Base-by-base conservation (phyloP, 2,329 filamentous ascomycete genomes). In the Dactylellina drechsleri region DNA sequence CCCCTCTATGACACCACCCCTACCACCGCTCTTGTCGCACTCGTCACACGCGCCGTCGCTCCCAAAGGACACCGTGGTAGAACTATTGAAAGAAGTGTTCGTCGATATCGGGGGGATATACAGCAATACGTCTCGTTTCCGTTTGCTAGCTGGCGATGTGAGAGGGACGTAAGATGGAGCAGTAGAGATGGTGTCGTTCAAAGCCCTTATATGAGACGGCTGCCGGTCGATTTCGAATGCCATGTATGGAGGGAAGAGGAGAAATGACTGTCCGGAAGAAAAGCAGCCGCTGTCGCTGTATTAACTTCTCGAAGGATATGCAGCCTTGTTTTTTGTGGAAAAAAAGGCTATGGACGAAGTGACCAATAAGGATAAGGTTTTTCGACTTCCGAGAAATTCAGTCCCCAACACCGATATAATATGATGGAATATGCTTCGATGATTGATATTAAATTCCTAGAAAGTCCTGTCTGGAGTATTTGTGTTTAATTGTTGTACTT, bases 71-170 rank as follows among this genome's bases (percentile, higher is more conserved):
- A 43, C 72, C 2, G 70, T 64, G 47, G 73, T 58, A 2, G 73
- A 66, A 43, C 68, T 77, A 31, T 72, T 74, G 23, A 76, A 66
- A 7, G 76, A 76, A 7, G 72, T 70, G 50, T 68, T 70, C 58
- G 64, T 41, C 43, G 72, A 66, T 57, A 71, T 20, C n/a, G 72
- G 72, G 16, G 72, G 52, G 16, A 76, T 66, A 36, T 71, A 71
- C 12, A 76, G 57, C 16, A 76, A 40, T 10, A 61, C 50, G 67
- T 77, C 77, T 49, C 78, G 66, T 60, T 79, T 79, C 15, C 78
- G 75, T 60, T 79, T 79, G 15, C 76, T 49, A 2, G 78, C 66
- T 20, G 72, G 72, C 13, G 72, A 76, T 6, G 58, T 67, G 53
- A 68, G 52, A 41, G 71, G 71, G 43, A 75, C 65, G 53, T 68